Base-by-base conservation (phyloP, 148 eudicot species). In the Amaranthus hypochondriacus region DNA sequence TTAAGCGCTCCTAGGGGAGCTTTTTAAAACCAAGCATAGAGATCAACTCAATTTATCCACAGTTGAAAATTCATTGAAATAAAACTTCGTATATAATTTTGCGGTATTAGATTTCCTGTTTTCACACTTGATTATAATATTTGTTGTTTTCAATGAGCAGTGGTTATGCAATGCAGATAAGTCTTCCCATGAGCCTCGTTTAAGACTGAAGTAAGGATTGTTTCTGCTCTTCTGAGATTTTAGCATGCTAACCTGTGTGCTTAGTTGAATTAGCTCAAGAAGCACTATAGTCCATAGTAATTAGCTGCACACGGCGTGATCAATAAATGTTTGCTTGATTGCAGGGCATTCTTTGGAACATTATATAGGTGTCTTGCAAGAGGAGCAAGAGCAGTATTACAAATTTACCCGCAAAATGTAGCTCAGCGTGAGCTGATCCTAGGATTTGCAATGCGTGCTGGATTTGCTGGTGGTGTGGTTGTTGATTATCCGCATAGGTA, bases 111-210 rank as follows among this genome's bases (percentile, higher is more conserved):
- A 57, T 43, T 48, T 66, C 39, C 47, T 69, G 7, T 76, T 55
- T 69, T 49, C 72, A 2, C 7, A 42, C 48, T n/a, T 75, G 68
- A 75, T 77, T 21, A 76, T 50, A 9, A 61, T 12, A 47, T 62
- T 78, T 14, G 78, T 65, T 72, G 55, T 42, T 78, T 68, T 82
- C 70, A 14, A 61, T 54, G 15, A 60, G 75, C 92, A 92, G 98
- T 95, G 98, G 98, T 78, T 95, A 72, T 92, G 98, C 89, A 92
- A 92, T 87, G 97, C 98, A 18, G 97, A 95, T 85, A 95, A 92
- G 81, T 92, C 97, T 52, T 95, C 83, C 56, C 98, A 95, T 55
- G 97, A 95, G 77, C 98, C 98, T 59, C 88, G 97, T 62, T 71
- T 89, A 75, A 92, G 97, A 87, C 73, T 92, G 66, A 95, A 89